A percentile compares a stretch with the other conserved stretches of the same genome.
phyloP scores from a whole-genome alignment of 2,329 filamentous ascomycete species.

The Colletotrichum cuscutae region DNA sequence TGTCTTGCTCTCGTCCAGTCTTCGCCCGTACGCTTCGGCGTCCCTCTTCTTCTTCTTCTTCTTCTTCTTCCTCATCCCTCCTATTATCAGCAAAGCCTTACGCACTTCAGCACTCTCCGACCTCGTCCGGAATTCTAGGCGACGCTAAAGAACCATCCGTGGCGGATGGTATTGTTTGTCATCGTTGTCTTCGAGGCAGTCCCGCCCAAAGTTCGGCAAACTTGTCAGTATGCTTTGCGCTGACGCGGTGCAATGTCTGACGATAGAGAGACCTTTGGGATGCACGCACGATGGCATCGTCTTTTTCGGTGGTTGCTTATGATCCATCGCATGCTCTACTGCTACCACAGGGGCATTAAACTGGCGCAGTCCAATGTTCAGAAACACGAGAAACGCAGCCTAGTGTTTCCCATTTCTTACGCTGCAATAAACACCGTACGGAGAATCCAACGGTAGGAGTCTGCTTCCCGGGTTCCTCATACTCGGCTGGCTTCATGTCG shows the following conservation, averaged over 20 bases:
- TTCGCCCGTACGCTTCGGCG: constrained; percentile 14
- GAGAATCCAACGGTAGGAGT: background rate
- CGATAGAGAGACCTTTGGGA: background rate
- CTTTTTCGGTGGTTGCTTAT: background rate
- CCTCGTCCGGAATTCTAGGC: constrained; percentile 20
- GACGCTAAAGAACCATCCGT: constrained; percentile 17
- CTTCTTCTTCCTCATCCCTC: background rate
- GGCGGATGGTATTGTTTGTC: constrained; percentile 6
- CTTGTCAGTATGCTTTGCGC: constrained; percentile 18
- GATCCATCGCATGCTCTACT: background rate
- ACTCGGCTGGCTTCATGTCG: constrained; percentile 34
- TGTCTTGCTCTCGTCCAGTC: constrained; percentile 25
- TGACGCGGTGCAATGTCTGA: background rate
- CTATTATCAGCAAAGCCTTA: background rate
- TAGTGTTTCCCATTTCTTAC: constrained; percentile 33
- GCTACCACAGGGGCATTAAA: constrained; percentile 15
- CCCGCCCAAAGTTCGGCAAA: constrained; percentile 18
- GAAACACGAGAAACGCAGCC: constrained; percentile 33
- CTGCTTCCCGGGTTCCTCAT: constrained; percentile 10
- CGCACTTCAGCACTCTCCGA: constrained; percentile 7
- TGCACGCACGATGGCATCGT: constrained; percentile 9
- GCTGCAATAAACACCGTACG: background rate
- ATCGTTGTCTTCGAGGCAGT: background rate
- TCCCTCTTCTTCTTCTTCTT: background rate
- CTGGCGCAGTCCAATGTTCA: constrained; percentile 30